Evolutionary conservation across 495 filamentous ascomycete species (phyloP), one percentile per base, ranked within the genome.

Genomic region (Hypoxylon lienhwacheense): DNA sequence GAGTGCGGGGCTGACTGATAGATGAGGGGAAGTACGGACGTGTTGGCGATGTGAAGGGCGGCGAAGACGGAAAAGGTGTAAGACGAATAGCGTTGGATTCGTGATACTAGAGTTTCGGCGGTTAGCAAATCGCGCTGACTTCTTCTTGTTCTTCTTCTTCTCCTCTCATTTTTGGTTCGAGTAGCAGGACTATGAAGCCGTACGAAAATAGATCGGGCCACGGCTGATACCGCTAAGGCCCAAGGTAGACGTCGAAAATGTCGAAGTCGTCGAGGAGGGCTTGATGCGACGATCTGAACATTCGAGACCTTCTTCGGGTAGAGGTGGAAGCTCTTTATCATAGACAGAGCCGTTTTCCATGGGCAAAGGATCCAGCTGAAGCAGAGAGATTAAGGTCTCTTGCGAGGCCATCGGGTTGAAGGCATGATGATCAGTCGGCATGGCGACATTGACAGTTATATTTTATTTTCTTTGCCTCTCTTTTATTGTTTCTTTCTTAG

Each of bases 31-130:
- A 90, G 81, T 31, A 91, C 64, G 1, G 87, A 85, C n/a, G 85
- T 88, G 35, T 88, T 96, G 36, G 86, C 78, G 39, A 93, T 73
- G 71, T 97, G 91, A 44, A 92, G 70, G 42, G 81, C 72, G 37
- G 84, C 74, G 79, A 92, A 97, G 55, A 87, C 65, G 32, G 84
- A 85, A 66, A 95, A 90, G 29, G 87, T 84, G 69, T 96, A 96
- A 61, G 86, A 86, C 10, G 89, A 91, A 77, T 93, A 96, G 67
- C 79, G 84, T 65, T 96, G 91, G 21, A 91, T 73, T 35, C 87
- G 85, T 16, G 79, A 79, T 56, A 96, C 90, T 95, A 64, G 11
- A 26, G 1, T 6, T 12, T 22, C 15, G 33, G 48, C 36, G 49
- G 16, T 40, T 42, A 39, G 40, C 47, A 33, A 47, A 45, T 12